Evolutionary conservation across 2,329 filamentous ascomycete genomes (phyloP).

Genomic region (Fusarium devonianum): DNA sequence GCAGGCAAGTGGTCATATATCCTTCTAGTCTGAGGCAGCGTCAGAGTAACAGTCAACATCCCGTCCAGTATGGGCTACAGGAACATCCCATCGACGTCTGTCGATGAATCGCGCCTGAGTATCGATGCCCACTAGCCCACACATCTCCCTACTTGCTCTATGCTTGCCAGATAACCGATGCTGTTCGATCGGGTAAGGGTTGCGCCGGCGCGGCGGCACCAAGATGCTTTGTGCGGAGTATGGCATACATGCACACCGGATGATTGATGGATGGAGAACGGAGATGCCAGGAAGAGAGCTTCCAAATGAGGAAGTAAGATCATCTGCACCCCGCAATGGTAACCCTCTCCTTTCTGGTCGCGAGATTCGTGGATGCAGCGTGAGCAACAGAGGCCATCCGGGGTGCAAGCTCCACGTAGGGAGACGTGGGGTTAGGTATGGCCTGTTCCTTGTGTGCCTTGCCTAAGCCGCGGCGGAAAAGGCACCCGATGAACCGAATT

Average conservation of each 20-base stretch:
- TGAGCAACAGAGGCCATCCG: constrained; percentile 9
- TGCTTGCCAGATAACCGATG: constrained; percentile 13
- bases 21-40: constrained; percentile 5
- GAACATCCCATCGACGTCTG: neutral
- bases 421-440: constrained; percentile 18
- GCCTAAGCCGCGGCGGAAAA: constrained; percentile 14
- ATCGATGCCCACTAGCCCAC: constrained; percentile 13
- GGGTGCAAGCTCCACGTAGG: constrained; percentile 11
- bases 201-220: constrained; percentile 14
- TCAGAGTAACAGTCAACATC: constrained; percentile 4
- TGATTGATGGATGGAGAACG: constrained; percentile 12
- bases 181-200: constrained; percentile 12
- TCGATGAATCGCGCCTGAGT: constrained; percentile 15
- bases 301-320: constrained; percentile 9
- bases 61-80: neutral
- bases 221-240: constrained; percentile 19
- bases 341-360: constrained; percentile 6
- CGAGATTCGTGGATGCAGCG: constrained; percentile 11
- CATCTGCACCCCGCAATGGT: constrained; percentile 6
- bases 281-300: constrained; percentile 22
- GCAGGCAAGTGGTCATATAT: constrained; percentile 8
- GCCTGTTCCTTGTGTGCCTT: constrained; percentile 21
- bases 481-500: neutral
- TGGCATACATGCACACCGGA: constrained; percentile 7
- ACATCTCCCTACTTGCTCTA: constrained; percentile 16